Base-by-base conservation (phyloP, 2,329 filamentous ascomycete species). In the Scytalidium lignicola region DNA sequence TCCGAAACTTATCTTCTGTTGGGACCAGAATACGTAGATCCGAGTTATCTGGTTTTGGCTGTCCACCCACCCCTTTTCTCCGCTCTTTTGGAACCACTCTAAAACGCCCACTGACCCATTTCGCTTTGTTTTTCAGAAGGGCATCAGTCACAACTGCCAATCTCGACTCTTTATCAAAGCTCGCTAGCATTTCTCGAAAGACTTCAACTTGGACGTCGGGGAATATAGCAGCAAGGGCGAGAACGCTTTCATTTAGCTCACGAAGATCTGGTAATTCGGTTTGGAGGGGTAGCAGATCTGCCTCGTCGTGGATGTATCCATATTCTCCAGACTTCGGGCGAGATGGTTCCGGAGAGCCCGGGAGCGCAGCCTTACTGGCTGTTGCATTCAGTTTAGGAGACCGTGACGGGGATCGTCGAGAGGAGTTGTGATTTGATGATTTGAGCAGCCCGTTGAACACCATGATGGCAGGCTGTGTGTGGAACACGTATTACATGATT, bases 151-250 rank as follows among this genome's bases (percentile, higher is more conserved):
- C 84, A 44, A 93, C 76, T 41, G 88, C 84, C 20, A 92, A 70
- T 55, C 87, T 75, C 53, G 87, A 92, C 66, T 91, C 86, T 58
- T 84, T 82, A 59, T 85, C 85, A 62, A 91, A 86, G 60, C 75
- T 86, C 37, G 76, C 70, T 44, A 93, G 79, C 79, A 93, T 87
- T 70, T 92, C 88, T 41, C 88, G 80, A 62, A 93, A 89, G 17
- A 91, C 88, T 57, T 91, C 86, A 51, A 88, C 75, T 66, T 90
- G 85, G n/a, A 91, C 74, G 66, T 91, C 82, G 22, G 88, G 88
- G 56, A 93, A 93, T 8, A 91, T 76, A 43, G 80, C 80, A 19
- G 82, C 80, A 41, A 93, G 77, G 12, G 77, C 80, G 52, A 80
- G 78, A 54, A 93, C 79, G 58, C 82, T 78, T 45, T 74, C 73